These are phyloP conservation scores for Polysphondylium violaceum DNA, from an alignment of 78 protist genomes.

Conservation along the genomic window DNA sequence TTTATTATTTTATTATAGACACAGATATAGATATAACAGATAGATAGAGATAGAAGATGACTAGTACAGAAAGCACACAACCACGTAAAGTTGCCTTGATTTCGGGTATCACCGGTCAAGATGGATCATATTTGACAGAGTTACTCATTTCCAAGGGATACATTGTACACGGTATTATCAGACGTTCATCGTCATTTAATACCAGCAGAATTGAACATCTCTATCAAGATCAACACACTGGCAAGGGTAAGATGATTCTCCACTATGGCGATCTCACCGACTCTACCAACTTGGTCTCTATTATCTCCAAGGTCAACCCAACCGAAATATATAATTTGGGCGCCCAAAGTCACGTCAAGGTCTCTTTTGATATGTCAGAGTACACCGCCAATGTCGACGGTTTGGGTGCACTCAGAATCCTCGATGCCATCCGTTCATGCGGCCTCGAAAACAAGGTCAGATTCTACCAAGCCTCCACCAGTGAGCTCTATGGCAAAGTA, in stretches of 20 bases:
- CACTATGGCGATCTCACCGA: conserved; percentile 97
- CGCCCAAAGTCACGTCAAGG: conserved; percentile 91
- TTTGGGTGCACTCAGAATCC: conserved; percentile 91
- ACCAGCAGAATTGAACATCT: conserved; percentile 92
- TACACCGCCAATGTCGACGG: conserved; percentile 96
- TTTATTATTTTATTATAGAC: too few species aligned
- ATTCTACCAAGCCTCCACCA: conserved; percentile 95
- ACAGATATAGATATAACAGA: too few species aligned
- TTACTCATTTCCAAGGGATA: conserved; percentile 93
- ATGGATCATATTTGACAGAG: conserved; percentile 96
- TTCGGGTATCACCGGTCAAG: conserved; percentile 97
- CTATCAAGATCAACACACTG: conserved; percentile 23
- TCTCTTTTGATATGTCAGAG: conserved; percentile 95
- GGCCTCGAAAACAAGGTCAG: conserved; percentile 73
- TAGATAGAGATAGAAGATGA: too few species aligned
- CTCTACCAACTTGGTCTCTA: conserved; percentile 65
- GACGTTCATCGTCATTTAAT: conserved; percentile 93
- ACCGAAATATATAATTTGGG: conserved; percentile 94
- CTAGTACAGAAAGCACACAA: not conserved
- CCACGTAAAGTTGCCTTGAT: conserved; percentile 91
- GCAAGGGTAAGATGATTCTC: conserved; percentile 41
- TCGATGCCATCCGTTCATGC: conserved; percentile 94
- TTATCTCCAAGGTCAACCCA: conserved; percentile 85
- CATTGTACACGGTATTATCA: conserved; percentile 94
- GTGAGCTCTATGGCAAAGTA: conserved; percentile 95